phyloP scores from a whole-genome alignment of 768 basidiomycete genomes.

The Hypsizygus marmoreus region DNA sequence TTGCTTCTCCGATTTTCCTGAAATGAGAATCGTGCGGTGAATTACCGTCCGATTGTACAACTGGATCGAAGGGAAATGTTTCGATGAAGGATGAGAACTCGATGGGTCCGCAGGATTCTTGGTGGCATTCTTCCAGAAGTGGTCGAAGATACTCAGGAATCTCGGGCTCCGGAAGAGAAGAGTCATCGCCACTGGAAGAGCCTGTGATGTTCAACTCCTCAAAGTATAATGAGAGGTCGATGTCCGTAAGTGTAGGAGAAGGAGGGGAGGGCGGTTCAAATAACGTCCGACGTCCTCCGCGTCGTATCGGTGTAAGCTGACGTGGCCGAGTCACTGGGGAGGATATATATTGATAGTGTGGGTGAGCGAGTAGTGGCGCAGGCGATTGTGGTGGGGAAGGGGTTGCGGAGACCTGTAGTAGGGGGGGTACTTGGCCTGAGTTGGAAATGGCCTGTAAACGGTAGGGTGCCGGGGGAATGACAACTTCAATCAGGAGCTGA shows the following conservation, averaged over 20 bases:
- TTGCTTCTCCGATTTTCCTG: constrained; percentile 93
- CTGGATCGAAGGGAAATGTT: constrained; percentile 73
- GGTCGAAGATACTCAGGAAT: constrained; percentile 59
- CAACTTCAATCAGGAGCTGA: constrained; percentile 37
- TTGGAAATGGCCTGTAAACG: too few species aligned
- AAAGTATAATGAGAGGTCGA: constrained; percentile 55
- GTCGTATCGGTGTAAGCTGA: constrained; percentile 69
- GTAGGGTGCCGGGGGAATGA: constrained; percentile 43
- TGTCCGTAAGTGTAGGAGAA: constrained; percentile 55
- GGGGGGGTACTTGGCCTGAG: constrained; percentile 22
- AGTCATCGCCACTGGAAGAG: constrained; percentile 15
- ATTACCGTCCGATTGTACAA: constrained; percentile 41
- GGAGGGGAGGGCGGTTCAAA: constrained; percentile 54
- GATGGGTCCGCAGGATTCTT: constrained; percentile 58
- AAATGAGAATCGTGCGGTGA: constrained; percentile 40
- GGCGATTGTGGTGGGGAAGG: constrained; percentile 2
- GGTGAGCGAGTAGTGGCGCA: constrained; percentile 12
- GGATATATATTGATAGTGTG: constrained; percentile 24
- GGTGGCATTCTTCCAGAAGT: constrained; percentile 71
- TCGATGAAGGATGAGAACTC: constrained; percentile 86
- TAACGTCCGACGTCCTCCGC: constrained; percentile 37
- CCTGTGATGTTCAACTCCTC: constrained; percentile 42
- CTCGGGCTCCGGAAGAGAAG: constrained; percentile 25
- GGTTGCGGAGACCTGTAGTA: constrained; percentile 5
- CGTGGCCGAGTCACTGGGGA: constrained; percentile 49